Evolutionary conservation across 805 yeast species (phyloP).

Genomic region (Kregervanrija fluxuum): DNA sequence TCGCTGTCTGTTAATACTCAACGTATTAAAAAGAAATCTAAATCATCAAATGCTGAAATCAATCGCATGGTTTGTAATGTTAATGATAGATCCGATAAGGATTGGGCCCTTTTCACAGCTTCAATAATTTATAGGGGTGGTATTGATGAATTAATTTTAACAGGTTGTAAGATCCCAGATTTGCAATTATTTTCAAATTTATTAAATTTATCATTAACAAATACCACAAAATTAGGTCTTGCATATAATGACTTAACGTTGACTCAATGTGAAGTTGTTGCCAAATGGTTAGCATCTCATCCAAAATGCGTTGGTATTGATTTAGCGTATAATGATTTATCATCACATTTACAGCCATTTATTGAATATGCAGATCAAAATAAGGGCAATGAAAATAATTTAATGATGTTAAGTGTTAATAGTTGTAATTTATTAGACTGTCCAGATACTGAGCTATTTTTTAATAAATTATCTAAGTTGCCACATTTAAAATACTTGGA

Average conservation of each 20-base stretch:
- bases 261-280: constrained; percentile 50
- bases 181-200: constrained; percentile 47
- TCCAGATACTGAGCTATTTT: constrained; percentile 42
- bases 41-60: constrained; percentile 11
- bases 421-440: constrained; percentile 51
- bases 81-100: constrained; percentile 64
- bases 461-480: constrained; percentile 43
- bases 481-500: constrained; percentile 67
- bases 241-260: constrained; percentile 63
- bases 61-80: constrained; percentile 40
- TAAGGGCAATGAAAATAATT: constrained; percentile 12
- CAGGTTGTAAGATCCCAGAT: constrained; percentile 65
- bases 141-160: constrained; percentile 69
- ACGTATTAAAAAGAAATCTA: constrained; percentile 27
- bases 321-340: constrained; percentile 73
- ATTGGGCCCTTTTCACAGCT: constrained; percentile 73
- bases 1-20: constrained; percentile 37
- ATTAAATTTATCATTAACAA: constrained; percentile 47
- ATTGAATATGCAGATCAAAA: constrained; percentile 24
- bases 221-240: constrained; percentile 62
- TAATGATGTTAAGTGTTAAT: constrained; percentile 54
- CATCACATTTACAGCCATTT: constrained; percentile 30
- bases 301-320: constrained; percentile 62
- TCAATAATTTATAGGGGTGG: constrained; percentile 66
- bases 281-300: constrained; percentile 48